Percentiles rank a stretch among this genome's conserved stretches.
Conservation (phyloP, 306 rosid species). For the Inga laurina region DNA sequence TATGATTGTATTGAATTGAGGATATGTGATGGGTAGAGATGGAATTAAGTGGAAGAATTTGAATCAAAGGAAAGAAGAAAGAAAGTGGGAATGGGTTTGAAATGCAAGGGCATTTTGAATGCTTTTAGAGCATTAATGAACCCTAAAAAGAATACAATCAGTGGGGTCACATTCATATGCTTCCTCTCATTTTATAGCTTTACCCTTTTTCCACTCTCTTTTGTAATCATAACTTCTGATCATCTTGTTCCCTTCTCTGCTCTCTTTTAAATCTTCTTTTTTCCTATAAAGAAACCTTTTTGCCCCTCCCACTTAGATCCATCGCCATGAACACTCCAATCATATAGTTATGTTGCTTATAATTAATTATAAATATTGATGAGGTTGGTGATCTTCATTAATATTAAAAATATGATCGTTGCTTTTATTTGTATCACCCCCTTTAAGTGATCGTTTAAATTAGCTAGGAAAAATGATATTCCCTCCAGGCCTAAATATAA, state of each 20-base stretch:
- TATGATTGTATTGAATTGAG: constrained; percentile 20
- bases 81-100: constrained; percentile 25
- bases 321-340: constrained; percentile 47
- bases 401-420: neutral
- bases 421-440: neutral
- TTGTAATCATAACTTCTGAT: constrained; percentile 49
- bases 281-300: constrained; percentile 55
- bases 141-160: constrained; percentile 73
- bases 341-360: neutral
- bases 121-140: constrained; percentile 51
- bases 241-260: constrained; percentile 42
- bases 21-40: constrained; percentile 27
- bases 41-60: constrained; percentile 19
- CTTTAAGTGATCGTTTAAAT: neutral
- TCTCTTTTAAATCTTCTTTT: constrained; percentile 41
- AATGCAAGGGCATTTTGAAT: constrained; percentile 54
- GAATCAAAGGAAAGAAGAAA: constrained; percentile 32
- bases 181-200: neutral
- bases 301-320: constrained; percentile 29
- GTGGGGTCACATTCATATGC: constrained; percentile 57
- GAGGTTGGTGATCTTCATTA: neutral
- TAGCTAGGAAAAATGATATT: too few species aligned
- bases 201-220: constrained; percentile 37
- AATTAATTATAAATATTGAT: neutral
- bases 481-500: too few species aligned